Conservation (phyloP, 2,329 filamentous ascomycete species). For the Daldinia sp. region DNA sequence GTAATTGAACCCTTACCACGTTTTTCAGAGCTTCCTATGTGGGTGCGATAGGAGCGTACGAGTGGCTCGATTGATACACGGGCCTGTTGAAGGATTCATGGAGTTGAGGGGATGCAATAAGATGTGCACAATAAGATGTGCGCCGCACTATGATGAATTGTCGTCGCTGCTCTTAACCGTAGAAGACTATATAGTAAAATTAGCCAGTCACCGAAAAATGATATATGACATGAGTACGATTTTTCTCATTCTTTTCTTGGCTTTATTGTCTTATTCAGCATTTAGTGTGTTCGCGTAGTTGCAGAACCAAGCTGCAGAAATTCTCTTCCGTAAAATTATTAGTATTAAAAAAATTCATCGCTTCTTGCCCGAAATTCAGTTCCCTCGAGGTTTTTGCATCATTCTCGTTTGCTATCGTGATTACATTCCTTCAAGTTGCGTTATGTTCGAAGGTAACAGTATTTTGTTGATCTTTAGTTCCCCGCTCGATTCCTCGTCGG, state of each 20-base stretch:
- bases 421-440: background rate
- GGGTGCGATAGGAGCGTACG: background rate
- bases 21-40: background rate
- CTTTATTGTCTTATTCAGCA: background rate
- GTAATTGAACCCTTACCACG: background rate
- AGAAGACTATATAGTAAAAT: no score
- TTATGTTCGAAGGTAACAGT: background rate
- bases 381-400: background rate
- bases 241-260: background rate
- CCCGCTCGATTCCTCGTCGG: background rate
- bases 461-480: background rate
- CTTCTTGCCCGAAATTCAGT: background rate
- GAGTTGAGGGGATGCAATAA: background rate
- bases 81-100: background rate
- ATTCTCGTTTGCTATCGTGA: background rate
- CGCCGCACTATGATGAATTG: background rate
- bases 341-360: background rate
- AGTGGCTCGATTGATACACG: background rate
- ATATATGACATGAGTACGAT: background rate
- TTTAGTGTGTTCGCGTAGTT: background rate
- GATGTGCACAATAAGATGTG: background rate
- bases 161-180: background rate
- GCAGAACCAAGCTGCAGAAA: background rate
- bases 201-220: background rate
- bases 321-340: background rate